Percentiles rank a stretch among this genome's conserved stretches.
Conservation (phyloP, 495 filamentous ascomycete genomes). For the Penicillium pancosmium region DNA sequence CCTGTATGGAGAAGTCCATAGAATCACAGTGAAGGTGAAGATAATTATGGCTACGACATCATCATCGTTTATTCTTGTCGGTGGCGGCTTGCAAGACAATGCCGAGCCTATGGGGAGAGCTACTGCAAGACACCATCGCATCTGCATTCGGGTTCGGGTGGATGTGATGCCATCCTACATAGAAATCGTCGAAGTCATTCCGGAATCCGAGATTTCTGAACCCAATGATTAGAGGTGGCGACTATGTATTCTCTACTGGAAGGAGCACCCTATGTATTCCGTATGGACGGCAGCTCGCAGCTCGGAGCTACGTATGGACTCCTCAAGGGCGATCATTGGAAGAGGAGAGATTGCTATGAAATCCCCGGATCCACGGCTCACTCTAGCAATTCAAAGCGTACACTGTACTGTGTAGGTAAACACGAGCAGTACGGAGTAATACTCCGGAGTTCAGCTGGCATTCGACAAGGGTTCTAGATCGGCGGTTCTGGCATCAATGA, state of each 20-base stretch:
- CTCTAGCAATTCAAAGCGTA: background rate
- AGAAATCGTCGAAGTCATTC: background rate
- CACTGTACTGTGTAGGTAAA: no score
- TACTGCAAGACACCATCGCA: slow-evolving; percentile 3
- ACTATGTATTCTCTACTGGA: background rate
- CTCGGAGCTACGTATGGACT: background rate
- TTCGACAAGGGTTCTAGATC: slow-evolving; percentile 6
- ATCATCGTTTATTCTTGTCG: background rate
- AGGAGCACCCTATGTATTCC: no score
- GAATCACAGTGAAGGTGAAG: background rate
- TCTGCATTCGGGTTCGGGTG: background rate
- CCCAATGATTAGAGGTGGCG: background rate
- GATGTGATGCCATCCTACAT: background rate
- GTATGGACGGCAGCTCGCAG: no score
- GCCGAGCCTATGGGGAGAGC: background rate
- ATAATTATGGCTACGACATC: background rate
- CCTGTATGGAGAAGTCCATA: background rate
- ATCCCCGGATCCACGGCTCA: background rate
- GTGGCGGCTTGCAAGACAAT: background rate
- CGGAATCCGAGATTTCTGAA: background rate
- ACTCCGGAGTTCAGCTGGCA: background rate
- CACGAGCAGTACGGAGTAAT: no score
- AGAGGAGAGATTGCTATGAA: background rate
- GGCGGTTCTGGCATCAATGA: slow-evolving; percentile 10
- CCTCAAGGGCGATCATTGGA: background rate